A percentile compares a stretch with the other conserved stretches of the same genome.
phyloP scores from a whole-genome alignment of 2,329 filamentous ascomycete species.

The Colletotrichum spinosum region DNA sequence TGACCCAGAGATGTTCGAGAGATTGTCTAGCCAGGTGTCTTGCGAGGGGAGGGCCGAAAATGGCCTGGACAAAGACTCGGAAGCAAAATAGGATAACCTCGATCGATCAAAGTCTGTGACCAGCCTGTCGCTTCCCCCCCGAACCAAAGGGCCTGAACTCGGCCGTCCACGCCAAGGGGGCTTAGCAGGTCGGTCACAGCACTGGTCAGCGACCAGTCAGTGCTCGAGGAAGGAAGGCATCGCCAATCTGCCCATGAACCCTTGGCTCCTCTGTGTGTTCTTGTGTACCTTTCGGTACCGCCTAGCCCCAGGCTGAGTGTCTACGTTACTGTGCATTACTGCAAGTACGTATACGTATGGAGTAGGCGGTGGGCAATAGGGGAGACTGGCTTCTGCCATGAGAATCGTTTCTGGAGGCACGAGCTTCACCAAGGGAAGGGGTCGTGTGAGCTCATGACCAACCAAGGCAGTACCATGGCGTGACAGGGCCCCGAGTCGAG shows the following conservation, averaged over 20 bases:
- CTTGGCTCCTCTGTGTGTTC: neutral
- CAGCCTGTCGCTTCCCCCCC: too few relatives aligned
- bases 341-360: too few relatives aligned
- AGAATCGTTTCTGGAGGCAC: neutral
- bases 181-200: neutral
- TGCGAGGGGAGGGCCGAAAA: neutral
- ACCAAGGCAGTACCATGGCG: too few relatives aligned
- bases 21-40: constrained; percentile 2
- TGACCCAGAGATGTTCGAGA: neutral
- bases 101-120: too few relatives aligned
- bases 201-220: constrained; percentile 6
- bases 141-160: too few relatives aligned
- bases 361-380: constrained; percentile 7
- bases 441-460: too few relatives aligned
- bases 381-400: constrained; percentile 10
- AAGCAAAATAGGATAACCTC: too few relatives aligned
- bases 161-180: constrained; percentile 6
- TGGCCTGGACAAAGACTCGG: too few relatives aligned
- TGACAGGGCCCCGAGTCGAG: neutral
- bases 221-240: constrained; percentile 11
- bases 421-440: too few relatives aligned
- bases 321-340: too few relatives aligned
- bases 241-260: constrained; percentile 23
- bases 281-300: too few relatives aligned
- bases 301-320: too few relatives aligned